These are phyloP conservation scores for Flaveria trinervia DNA, from an alignment of 129 eudicot genomes.

Conservation along the genomic window DNA sequence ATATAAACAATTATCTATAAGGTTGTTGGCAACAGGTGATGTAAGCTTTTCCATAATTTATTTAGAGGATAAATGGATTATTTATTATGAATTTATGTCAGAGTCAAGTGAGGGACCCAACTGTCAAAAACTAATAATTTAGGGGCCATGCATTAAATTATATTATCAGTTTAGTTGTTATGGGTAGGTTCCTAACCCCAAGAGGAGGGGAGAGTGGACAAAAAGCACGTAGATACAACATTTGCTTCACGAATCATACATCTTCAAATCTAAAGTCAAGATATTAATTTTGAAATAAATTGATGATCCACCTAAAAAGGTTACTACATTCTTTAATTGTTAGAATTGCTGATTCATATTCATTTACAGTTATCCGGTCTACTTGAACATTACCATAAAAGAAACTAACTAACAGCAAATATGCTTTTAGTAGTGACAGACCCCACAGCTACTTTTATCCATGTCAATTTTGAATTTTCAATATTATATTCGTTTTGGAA, in stretches of 20 bases:
- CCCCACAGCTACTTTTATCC: not conserved
- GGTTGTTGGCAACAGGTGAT: conserved; percentile 41
- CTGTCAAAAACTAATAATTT: conserved; percentile 29
- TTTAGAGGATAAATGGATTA: conserved; percentile 23
- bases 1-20: conserved; percentile 20
- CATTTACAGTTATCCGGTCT: no score
- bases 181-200: conserved; percentile 26
- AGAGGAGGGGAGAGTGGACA: conserved; percentile 1
- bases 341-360: not conserved
- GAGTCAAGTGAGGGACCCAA: conserved; percentile 36
- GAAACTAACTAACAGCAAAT: not conserved
- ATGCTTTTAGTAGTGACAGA: not conserved
- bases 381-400: not conserved
- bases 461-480: not conserved
- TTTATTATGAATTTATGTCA: conserved; percentile 29
- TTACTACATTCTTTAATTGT: conserved; percentile 17
- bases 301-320: not conserved
- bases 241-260: conserved; percentile 19
- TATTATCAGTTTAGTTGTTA: not conserved
- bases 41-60: conserved; percentile 26
- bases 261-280: conserved; percentile 14
- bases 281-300: conserved; percentile 11
- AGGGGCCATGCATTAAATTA: conserved; percentile 20
- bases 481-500: not conserved
- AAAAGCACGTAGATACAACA: conserved; percentile 12